A percentile compares a stretch with the other conserved stretches of the same genome.
phyloP scores from a whole-genome alignment of 2,329 filamentous ascomycete species.

The Neoascochyta sp. region DNA sequence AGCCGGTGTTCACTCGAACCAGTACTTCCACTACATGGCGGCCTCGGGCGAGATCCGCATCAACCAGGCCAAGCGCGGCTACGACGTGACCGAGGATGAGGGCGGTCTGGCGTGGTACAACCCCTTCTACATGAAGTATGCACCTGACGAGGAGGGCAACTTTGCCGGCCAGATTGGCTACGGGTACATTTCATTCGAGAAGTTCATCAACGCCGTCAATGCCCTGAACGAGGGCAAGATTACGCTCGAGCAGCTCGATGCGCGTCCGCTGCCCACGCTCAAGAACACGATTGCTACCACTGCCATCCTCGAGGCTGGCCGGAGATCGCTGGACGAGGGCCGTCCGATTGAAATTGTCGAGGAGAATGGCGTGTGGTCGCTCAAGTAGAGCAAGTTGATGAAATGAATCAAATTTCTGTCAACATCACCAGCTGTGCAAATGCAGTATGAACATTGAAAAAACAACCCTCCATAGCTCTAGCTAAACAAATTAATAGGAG shows the following conservation, averaged over 20 bases:
- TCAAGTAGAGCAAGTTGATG: constrained; percentile 48
- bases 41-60: constrained; percentile 79
- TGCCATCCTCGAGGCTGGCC: constrained; percentile 83
- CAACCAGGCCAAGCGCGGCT: constrained; percentile 90
- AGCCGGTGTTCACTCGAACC: constrained; percentile 92
- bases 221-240: constrained; percentile 70
- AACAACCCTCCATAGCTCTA: too few relatives aligned
- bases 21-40: constrained; percentile 95
- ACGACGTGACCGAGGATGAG: constrained; percentile 86
- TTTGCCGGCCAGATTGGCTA: constrained; percentile 89
- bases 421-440: too few relatives aligned
- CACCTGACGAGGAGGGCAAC: constrained; percentile 90
- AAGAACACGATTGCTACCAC: constrained; percentile 88
- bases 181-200: constrained; percentile 91
- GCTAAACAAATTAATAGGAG: too few relatives aligned
- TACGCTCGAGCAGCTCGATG: constrained; percentile 72
- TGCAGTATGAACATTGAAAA: too few relatives aligned
- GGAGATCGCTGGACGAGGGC: constrained; percentile 78
- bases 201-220: constrained; percentile 85
- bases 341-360: constrained; percentile 71
- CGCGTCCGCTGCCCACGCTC: constrained; percentile 76
- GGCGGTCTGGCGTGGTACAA: constrained; percentile 77
- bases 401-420: background rate
- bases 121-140: constrained; percentile 93
- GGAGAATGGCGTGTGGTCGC: constrained; percentile 63